These are phyloP conservation scores for Tuber microsphaerosporum DNA, from an alignment of 495 filamentous ascomycete species.

Conservation along the genomic window DNA sequence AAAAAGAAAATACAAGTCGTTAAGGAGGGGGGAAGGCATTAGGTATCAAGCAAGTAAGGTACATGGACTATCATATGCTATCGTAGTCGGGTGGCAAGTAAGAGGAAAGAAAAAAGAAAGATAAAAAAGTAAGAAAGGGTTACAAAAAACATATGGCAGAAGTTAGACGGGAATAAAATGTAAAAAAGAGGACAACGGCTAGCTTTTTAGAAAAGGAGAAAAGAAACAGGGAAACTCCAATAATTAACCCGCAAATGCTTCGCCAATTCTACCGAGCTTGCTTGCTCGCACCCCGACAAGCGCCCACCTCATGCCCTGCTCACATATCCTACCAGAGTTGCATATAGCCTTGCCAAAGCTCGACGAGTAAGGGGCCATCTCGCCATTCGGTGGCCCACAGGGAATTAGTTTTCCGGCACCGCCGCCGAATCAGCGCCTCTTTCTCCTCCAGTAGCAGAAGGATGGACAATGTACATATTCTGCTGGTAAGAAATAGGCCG, in stretches of 20 bases:
- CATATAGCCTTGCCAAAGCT: slow-evolving; percentile 28
- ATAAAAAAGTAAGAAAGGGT: slow-evolving; percentile 9
- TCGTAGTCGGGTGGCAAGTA: background rate
- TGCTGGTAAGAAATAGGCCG: slow-evolving; percentile 6
- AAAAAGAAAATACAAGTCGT: background rate
- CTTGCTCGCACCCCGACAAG: slow-evolving; percentile 6
- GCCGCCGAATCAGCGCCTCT: slow-evolving; percentile 20
- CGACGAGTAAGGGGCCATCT: slow-evolving; percentile 4
- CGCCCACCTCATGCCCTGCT: slow-evolving; percentile 3
- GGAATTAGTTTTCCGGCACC: slow-evolving; percentile 13
- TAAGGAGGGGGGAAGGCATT: background rate
- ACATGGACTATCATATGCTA: background rate
- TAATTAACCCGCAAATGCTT: slow-evolving; percentile 19
- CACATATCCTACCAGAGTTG: background rate
- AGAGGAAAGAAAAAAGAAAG: slow-evolving; percentile 4
- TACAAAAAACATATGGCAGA: slow-evolving; percentile 13
- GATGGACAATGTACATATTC: background rate
- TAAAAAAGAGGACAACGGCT: slow-evolving; percentile 4
- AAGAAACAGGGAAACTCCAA: slow-evolving; percentile 16
- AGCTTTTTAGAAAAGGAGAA: slow-evolving; percentile 12
- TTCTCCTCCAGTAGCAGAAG: slow-evolving; percentile 6
- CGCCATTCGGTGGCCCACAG: slow-evolving; percentile 17
- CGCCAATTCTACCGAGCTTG: slow-evolving; percentile 6
- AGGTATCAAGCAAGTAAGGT: background rate
- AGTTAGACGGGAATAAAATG: slow-evolving; percentile 1